These are phyloP conservation scores for Codiaeum variegatum DNA, from an alignment of 441 rosid species.

Conservation along the genomic window DNA sequence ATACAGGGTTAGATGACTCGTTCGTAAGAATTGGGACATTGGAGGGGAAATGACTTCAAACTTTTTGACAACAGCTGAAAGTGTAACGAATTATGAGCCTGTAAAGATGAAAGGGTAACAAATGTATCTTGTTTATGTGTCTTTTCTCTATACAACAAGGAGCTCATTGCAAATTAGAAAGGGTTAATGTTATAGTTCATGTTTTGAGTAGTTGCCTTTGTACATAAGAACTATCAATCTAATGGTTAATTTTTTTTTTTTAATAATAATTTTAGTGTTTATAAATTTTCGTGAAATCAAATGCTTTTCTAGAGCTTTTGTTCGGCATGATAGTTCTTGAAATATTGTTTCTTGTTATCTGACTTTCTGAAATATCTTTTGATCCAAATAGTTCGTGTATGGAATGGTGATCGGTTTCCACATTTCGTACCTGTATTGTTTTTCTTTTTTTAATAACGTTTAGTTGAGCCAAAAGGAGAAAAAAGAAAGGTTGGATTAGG, in stretches of 20 bases:
- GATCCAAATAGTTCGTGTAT: not conserved
- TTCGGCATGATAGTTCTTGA: slow-evolving; percentile 12
- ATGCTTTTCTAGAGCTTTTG: slow-evolving; percentile 12
- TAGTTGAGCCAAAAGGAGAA: not conserved
- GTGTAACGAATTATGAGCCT: slow-evolving; percentile 20
- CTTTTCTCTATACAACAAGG: slow-evolving; percentile 27
- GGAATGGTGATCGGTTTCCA: slow-evolving; percentile 1
- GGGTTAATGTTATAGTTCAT: slow-evolving; percentile 24
- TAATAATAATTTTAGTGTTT: slow-evolving; percentile 10
- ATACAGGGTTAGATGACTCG: slow-evolving; percentile 32
- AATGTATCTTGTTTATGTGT: slow-evolving; percentile 28
- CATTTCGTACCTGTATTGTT: not conserved
- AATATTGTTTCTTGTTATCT: slow-evolving; percentile 13
- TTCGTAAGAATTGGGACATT: slow-evolving; percentile 12
- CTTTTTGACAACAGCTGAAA: slow-evolving; percentile 25
- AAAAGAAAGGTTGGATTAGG: not conserved
- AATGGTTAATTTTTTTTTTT: slow-evolving; percentile 19
- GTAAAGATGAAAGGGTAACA: slow-evolving; percentile 38
- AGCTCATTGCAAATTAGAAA: slow-evolving; percentile 20
- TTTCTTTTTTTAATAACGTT: not conserved
- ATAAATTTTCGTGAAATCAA: slow-evolving; percentile 19
- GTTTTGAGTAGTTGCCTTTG: slow-evolving; percentile 28
- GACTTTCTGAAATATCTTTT: slow-evolving; percentile 10
- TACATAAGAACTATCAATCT: slow-evolving; percentile 30
- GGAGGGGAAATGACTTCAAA: slow-evolving; percentile 19